Conservation (phyloP, 2,329 filamentous ascomycete genomes). For the Monascus ruber region DNA sequence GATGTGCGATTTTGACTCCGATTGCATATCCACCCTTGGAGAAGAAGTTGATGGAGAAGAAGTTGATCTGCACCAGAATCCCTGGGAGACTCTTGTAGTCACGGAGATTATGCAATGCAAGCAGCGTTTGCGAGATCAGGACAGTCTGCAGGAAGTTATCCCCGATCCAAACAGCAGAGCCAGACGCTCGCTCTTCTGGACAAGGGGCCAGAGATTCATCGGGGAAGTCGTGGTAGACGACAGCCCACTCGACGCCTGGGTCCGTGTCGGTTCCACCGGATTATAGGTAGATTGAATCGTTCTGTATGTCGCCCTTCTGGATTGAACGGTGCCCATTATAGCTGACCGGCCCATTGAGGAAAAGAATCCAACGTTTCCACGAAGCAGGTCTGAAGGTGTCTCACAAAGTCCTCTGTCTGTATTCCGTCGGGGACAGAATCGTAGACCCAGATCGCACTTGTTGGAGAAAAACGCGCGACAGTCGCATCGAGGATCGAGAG, state of each 20-base stretch:
- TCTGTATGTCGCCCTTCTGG: constrained; percentile 13
- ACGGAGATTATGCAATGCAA: constrained; percentile 23
- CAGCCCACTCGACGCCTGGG: constrained; percentile 31
- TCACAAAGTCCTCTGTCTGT: constrained; percentile 3
- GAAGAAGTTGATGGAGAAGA: constrained; percentile 9
- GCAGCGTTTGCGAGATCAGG: constrained; percentile 12
- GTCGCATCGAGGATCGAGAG: background rate
- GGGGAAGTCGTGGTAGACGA: constrained; percentile 5
- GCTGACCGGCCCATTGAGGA: constrained; percentile 33
- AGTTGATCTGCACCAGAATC: constrained; percentile 27
- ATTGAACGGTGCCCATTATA: constrained; percentile 25
- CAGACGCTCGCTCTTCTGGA: background rate
- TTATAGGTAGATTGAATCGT: constrained; percentile 19
- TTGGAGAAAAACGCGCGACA: constrained; percentile 9
- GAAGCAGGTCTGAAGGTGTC: constrained; percentile 9
- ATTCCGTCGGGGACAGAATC: constrained; percentile 13
- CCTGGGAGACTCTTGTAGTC: constrained; percentile 13
- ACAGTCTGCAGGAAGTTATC: constrained; percentile 24
- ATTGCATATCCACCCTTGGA: constrained; percentile 32
- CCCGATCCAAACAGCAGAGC: constrained; percentile 6
- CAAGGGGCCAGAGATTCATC: constrained; percentile 3
- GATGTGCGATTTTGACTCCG: constrained; percentile 33
- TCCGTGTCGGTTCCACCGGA: constrained; percentile 27
- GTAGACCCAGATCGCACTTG: constrained; percentile 37
- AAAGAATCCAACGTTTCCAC: constrained; percentile 8